Evolutionary conservation across 768 basidiomycete genomes (phyloP), one percentile per base, ranked within the genome.

Genomic region (Podaxis mareebaensis): DNA sequence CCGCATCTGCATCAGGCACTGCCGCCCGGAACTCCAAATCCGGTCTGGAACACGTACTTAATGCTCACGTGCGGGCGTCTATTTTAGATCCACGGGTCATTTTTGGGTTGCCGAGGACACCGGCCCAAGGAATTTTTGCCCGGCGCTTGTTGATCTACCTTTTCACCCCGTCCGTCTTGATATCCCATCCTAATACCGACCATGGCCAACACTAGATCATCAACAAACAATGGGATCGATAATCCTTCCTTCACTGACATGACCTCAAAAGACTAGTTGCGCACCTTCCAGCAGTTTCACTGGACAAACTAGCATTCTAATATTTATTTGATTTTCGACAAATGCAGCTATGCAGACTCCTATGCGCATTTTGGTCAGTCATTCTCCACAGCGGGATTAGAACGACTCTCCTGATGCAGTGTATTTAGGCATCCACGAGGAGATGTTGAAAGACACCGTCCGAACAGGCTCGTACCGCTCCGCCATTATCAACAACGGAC

Each of bases 401-500:
- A 48, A 22, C 20, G 11, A 10, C 24, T 8, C 3, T 13, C 28
- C 22, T 24, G 15, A 44, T 39, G 42, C 52, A 64, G 40, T 36
- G 2, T 66, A 11, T 40, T 22, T 69, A 97, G 95, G 95, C 63
- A 97, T 98, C 69, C 96, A 98, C 75, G 96, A 99, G 79, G 97
- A 99, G 80, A 99, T 99, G 97, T 79, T 99, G 76, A 99, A 99
- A 78, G 97, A 99, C 78, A 78, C 81, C 42, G 95, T 99, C 68
- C 90, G 97, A 65, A 99, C 97, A 51, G 88, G 94, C 38, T 93
- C 95, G 48, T 99, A 99, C 84, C 90, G 93, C 67, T 83, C 88
- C 64, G 94, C 96, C 65, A 99, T 99, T 82, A 77, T 95, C 75
- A 90, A 96, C 81, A 99, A 98, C 76, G 80, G 84, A 10, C 95